These are phyloP conservation scores for Polytrichum formosum DNA, from an alignment of 225 moss, liverwort and hornwort genomes.

Conservation along the genomic window DNA sequence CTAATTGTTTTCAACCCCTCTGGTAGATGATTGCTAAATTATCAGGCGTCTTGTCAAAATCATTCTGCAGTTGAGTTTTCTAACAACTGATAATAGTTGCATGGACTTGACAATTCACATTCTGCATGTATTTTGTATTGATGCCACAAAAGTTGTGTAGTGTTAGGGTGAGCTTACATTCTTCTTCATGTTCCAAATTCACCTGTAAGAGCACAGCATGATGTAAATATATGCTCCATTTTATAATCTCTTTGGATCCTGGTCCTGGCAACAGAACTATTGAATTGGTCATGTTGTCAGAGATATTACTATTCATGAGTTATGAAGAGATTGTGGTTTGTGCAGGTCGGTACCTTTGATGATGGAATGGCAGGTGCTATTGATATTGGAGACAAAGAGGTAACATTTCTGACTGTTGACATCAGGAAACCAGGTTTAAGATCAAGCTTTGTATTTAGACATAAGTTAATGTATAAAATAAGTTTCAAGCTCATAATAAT, in stretches of 20 bases:
- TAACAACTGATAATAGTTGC: too few relatives aligned
- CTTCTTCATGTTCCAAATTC: too few relatives aligned
- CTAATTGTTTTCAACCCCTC: background rate
- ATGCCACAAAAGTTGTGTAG: too few relatives aligned
- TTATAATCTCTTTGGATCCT: background rate
- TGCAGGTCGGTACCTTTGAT: conserved; percentile 59
- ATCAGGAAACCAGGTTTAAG: too few relatives aligned
- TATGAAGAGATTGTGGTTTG: conserved; percentile 7
- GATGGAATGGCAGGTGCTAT: conserved; percentile 87
- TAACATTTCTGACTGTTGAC: conserved; percentile 11
- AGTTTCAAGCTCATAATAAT: too few relatives aligned
- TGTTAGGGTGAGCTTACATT: too few relatives aligned
- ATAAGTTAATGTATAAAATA: too few relatives aligned
- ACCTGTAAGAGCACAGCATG: too few relatives aligned
- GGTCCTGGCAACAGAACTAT: background rate
- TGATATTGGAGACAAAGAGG: conserved; percentile 92
- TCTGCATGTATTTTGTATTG: too few relatives aligned
- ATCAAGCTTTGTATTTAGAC: too few relatives aligned
- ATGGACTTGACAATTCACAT: too few relatives aligned
- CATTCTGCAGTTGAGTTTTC: background rate
- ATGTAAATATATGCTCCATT: background rate
- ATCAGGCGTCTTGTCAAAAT: background rate
- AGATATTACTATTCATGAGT: background rate
- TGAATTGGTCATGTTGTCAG: background rate
- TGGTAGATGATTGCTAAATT: background rate